phyloP scores from a whole-genome alignment of 495 filamentous ascomycete genomes.

The Penicillium waksmanii region DNA sequence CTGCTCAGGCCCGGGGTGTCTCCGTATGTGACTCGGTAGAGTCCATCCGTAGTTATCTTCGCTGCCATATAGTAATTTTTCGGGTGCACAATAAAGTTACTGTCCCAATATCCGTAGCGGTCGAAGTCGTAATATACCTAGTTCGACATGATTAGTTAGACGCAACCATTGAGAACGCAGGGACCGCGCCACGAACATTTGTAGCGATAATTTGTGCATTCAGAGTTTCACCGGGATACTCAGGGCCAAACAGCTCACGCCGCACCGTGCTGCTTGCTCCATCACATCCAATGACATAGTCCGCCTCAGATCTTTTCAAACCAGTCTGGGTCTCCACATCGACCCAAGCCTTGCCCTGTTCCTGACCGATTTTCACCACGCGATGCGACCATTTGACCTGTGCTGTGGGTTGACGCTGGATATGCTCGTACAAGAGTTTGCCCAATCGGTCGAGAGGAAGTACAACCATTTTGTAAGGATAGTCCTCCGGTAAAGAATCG shows the following conservation, averaged over 20 bases:
- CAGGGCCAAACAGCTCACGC: conserved; percentile 58
- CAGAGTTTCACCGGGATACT: conserved; percentile 62
- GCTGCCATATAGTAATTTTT: conserved; percentile 65
- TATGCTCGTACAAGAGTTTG: conserved; percentile 51
- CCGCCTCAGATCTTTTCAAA: conserved; percentile 45
- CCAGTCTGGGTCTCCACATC: conserved; percentile 52
- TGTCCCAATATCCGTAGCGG: conserved; percentile 57
- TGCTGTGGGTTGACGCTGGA: conserved; percentile 45
- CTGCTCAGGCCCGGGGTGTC: conserved; percentile 53
- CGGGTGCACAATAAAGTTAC: conserved; percentile 63
- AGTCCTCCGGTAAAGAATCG: conserved; percentile 34
- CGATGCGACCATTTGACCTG: conserved; percentile 52
- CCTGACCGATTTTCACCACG: conserved; percentile 54
- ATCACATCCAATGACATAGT: conserved; percentile 63
- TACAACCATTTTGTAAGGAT: conserved; percentile 49
- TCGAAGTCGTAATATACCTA: conserved; percentile 61
- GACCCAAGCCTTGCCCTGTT: conserved; percentile 51
- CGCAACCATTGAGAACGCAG: background rate
- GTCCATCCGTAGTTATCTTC: conserved; percentile 57
- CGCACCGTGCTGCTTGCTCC: conserved; percentile 60
- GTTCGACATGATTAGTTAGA: background rate
- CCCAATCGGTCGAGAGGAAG: conserved; percentile 51
- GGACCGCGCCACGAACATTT: conserved; percentile 47
- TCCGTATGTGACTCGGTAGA: conserved; percentile 65
- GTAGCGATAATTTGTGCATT: conserved; percentile 63